Evolutionary conservation across 2,329 filamentous ascomycete species (phyloP).

Genomic region (Lecanoromycetidae sp.): DNA sequence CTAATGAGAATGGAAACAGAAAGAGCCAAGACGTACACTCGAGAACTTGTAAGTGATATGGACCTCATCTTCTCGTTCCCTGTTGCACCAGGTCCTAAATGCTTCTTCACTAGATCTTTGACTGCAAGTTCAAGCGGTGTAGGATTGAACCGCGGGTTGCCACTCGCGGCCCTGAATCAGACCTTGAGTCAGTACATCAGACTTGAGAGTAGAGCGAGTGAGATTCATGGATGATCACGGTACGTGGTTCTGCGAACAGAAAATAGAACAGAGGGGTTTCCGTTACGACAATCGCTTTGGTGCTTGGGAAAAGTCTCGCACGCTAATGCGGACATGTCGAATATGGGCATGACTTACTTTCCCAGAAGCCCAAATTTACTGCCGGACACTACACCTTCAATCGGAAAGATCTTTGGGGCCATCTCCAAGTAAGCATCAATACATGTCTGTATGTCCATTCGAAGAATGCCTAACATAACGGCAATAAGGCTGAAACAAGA

Average conservation of each 20-base stretch:
- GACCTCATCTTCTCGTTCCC: background rate
- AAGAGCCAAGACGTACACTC: background rate
- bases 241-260: too few species aligned
- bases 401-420: slow-evolving; percentile 6
- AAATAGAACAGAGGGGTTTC: too few species aligned
- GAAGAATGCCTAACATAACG: slow-evolving; percentile 9
- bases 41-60: background rate
- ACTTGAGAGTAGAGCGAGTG: too few species aligned
- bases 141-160: background rate
- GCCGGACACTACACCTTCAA: background rate
- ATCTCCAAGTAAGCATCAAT: slow-evolving; percentile 9
- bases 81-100: background rate
- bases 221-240: too few species aligned
- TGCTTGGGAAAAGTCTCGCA: too few species aligned
- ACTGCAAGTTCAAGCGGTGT: background rate
- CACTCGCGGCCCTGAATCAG: background rate
- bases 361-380: slow-evolving; percentile 4
- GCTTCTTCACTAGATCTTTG: slow-evolving; percentile 1
- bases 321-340: too few species aligned
- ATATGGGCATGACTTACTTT: too few species aligned
- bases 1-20: background rate
- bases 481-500: slow-evolving; percentile 29
- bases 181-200: too few species aligned
- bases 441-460: slow-evolving; percentile 9
- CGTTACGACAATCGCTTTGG: too few species aligned